These are phyloP conservation scores for Pezicula carpinea DNA, from an alignment of 2,329 filamentous ascomycete species.

Conservation along the genomic window DNA sequence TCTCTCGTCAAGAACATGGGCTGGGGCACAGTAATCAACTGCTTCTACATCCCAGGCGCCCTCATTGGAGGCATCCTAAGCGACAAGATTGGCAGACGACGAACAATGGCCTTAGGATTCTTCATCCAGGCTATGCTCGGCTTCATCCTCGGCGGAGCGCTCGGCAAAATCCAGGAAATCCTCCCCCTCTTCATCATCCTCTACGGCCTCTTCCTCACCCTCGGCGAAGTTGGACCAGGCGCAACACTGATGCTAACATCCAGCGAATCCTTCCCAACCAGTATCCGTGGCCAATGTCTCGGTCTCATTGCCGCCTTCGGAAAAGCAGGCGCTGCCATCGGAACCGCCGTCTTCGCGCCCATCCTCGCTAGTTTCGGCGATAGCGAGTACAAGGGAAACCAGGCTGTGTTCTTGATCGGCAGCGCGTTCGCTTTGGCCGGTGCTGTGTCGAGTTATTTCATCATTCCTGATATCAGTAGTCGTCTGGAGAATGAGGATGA, in stretches of 20 bases:
- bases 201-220: conserved; percentile 44
- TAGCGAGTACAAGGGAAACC: conserved; percentile 39
- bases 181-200: conserved; percentile 47
- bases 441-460: conserved; percentile 37
- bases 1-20: conserved; percentile 39
- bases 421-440: conserved; percentile 43
- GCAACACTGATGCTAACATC: conserved; percentile 35
- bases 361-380: conserved; percentile 40
- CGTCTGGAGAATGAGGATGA: conserved; percentile 40
- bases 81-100: conserved; percentile 43
- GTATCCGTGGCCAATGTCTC: conserved; percentile 44
- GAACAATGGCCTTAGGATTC: conserved; percentile 48
- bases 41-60: conserved; percentile 45
- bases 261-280: conserved; percentile 45
- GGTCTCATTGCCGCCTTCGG: conserved; percentile 42
- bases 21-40: conserved; percentile 44
- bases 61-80: conserved; percentile 33
- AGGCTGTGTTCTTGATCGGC: conserved; percentile 46
- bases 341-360: conserved; percentile 45
- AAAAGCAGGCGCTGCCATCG: conserved; percentile 46
- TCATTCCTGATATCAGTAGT: conserved; percentile 40
- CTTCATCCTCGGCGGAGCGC: conserved; percentile 44
- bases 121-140: conserved; percentile 39
- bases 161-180: conserved; percentile 38
- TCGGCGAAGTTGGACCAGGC: conserved; percentile 47